These are phyloP conservation scores for Casuarina equisetifolia DNA, from an alignment of 306 rosid species.

Conservation along the genomic window DNA sequence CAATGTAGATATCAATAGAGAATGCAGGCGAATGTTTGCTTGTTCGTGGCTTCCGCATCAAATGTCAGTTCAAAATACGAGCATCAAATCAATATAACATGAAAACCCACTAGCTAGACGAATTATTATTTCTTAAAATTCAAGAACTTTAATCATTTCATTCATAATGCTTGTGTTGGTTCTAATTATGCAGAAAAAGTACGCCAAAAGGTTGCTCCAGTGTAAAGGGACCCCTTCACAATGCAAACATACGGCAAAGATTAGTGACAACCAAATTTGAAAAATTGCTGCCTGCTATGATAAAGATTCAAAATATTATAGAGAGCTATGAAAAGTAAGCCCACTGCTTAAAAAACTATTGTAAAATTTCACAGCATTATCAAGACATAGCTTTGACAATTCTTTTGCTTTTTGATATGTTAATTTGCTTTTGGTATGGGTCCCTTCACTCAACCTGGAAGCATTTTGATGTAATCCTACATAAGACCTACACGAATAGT, in stretches of 20 bases:
- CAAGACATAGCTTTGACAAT: not conserved
- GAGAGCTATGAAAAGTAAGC: not conserved
- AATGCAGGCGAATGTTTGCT: not conserved
- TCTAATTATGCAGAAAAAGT: slow-evolving; percentile 11
- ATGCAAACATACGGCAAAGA: not conserved
- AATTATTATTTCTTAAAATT: slow-evolving; percentile 3
- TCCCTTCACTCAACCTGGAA: not conserved
- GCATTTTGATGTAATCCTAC: not conserved
- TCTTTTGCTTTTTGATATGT: not conserved
- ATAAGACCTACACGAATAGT: not conserved
- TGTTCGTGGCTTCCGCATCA: not conserved
- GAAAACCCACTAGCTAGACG: not conserved
- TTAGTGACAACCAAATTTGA: slow-evolving; percentile 13
- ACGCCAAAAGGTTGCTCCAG: slow-evolving; percentile 4
- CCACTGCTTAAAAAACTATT: not conserved
- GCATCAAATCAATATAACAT: not conserved
- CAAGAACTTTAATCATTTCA: slow-evolving; percentile 9
- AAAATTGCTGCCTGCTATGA: slow-evolving; percentile 13
- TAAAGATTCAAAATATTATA: not conserved
- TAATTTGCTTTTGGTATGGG: slow-evolving; percentile 4
- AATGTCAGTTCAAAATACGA: not conserved
- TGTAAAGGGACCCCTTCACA: slow-evolving; percentile 6
- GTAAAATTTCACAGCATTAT: not conserved
- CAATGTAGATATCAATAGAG: not conserved
- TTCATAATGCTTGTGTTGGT: slow-evolving; percentile 18